A percentile compares a stretch with the other conserved stretches of the same genome.
These are phyloP conservation scores for Monosporascus sp. DNA, from an alignment of 2,329 filamentous ascomycete species.

Conservation along the genomic window DNA sequence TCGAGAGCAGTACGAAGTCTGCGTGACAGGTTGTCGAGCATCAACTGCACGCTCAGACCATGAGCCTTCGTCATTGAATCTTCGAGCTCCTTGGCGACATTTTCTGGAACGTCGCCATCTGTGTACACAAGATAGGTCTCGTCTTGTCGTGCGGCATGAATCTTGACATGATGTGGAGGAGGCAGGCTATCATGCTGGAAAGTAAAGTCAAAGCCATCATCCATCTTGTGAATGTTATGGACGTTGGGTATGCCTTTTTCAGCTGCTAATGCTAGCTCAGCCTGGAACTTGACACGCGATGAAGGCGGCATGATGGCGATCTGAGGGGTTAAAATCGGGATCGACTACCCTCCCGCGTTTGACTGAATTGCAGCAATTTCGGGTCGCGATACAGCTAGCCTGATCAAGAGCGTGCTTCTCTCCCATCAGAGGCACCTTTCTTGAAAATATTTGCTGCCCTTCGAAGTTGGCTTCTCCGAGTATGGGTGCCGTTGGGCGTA, in stretches of 20 bases:
- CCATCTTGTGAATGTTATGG: constrained; percentile 50
- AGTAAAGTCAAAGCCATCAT: constrained; percentile 63
- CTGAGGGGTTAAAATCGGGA: no score
- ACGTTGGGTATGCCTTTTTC: constrained; percentile 29
- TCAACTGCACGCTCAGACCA: constrained; percentile 15
- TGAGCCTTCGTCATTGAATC: constrained; percentile 12
- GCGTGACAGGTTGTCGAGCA: constrained; percentile 23
- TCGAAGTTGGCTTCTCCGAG: no score
- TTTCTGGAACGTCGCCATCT: constrained; percentile 12
- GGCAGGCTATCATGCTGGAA: constrained; percentile 31
- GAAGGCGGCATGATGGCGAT: constrained; percentile 13
- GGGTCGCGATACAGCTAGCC: no score
- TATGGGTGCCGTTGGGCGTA: no score
- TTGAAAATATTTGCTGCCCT: no score
- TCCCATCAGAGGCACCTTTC: no score
- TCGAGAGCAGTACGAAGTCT: constrained; percentile 22
- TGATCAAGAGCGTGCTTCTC: no score
- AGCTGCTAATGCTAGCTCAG: constrained; percentile 16
- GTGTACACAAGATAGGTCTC: constrained; percentile 22
- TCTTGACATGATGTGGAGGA: constrained; percentile 21
- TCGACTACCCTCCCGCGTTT: no score
- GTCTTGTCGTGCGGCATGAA: constrained; percentile 35
- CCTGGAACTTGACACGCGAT: constrained; percentile 11
- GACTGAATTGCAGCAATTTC: no score
- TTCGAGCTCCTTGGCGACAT: constrained; percentile 15